Evolutionary conservation across 78 protist species (phyloP).

Genomic region (Goniomonas avonlea): DNA sequence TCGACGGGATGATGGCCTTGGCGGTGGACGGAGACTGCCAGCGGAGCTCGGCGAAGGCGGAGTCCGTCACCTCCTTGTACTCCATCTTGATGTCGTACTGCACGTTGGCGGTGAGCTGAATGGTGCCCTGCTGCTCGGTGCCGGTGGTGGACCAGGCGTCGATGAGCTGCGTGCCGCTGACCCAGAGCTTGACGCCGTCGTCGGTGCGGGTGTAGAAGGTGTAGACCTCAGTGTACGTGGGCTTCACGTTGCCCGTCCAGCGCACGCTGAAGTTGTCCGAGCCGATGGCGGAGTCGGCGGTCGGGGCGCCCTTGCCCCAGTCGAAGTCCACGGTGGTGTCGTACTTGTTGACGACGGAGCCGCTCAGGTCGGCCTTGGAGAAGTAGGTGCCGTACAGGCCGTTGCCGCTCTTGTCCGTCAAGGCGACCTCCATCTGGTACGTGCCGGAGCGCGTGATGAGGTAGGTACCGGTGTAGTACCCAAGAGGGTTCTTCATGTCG

Average conservation of each 20-base stretch:
- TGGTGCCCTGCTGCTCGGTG: not conserved
- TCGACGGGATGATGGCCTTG: not conserved
- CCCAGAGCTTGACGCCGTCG: not conserved
- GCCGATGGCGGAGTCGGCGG: not conserved
- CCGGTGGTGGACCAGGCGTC: not conserved
- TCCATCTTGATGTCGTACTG: not conserved
- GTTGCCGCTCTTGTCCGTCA: not conserved
- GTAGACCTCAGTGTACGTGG: slow-evolving; percentile 1
- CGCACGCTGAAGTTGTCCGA: slow-evolving; percentile 1
- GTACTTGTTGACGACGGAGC: not conserved
- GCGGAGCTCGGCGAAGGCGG: not conserved
- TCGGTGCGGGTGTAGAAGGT: slow-evolving; percentile 7
- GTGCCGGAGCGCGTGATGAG: not conserved
- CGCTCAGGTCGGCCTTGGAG: not conserved
- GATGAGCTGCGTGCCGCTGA: not conserved
- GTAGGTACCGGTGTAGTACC: not conserved
- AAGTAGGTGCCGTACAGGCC: slow-evolving; percentile 24
- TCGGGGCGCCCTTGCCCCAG: slow-evolving; percentile 1
- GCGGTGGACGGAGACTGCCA: not conserved
- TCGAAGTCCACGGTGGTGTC: slow-evolving; percentile 6
- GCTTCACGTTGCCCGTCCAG: slow-evolving; percentile 2
- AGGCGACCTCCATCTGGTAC: not conserved
- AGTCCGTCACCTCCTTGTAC: not conserved
- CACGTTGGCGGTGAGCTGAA: not conserved
- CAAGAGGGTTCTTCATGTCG: not conserved